Evolutionary conservation across 192 early-diverging fungal genomes (phyloP).

Genomic region (Phlyctochytrium arcticum): DNA sequence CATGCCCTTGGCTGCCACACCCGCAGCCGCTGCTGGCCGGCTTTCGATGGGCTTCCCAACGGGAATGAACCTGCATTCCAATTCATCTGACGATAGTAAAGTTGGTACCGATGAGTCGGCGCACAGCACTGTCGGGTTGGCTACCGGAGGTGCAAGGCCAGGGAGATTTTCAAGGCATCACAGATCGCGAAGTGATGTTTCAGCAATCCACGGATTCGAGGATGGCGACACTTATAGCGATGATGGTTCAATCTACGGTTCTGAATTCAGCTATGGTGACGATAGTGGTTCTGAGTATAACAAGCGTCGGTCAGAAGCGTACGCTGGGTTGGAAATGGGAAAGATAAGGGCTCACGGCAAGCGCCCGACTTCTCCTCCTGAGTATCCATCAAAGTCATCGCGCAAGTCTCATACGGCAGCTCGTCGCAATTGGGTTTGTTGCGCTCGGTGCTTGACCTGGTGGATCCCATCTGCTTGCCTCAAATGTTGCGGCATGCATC

Average conservation of each 20-base stretch:
- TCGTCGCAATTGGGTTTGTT: conserved; percentile 51
- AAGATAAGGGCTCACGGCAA: background rate
- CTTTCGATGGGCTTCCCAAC: too few species aligned
- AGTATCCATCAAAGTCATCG: background rate
- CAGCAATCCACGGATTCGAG: background rate
- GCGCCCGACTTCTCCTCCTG: background rate
- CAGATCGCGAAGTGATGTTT: background rate
- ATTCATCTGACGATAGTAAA: background rate
- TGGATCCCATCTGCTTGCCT: conserved; percentile 60
- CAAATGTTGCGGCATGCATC: conserved; percentile 59
- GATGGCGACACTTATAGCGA: conserved; percentile 7
- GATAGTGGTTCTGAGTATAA: background rate
- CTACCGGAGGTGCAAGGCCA: background rate
- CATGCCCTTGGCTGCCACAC: background rate
- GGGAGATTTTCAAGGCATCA: background rate
- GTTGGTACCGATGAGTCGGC: background rate
- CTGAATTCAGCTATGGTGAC: conserved; percentile 19
- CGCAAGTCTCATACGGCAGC: conserved; percentile 38
- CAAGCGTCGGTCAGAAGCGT: background rate
- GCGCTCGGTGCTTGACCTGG: conserved; percentile 71
- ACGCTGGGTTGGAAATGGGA: conserved; percentile 32
- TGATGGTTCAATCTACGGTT: conserved; percentile 28
- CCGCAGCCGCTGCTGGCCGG: background rate
- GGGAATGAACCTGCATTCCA: too few species aligned
- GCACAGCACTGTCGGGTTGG: background rate